Conservation (phyloP, 345 rosid species). For the Citrus glauca region DNA sequence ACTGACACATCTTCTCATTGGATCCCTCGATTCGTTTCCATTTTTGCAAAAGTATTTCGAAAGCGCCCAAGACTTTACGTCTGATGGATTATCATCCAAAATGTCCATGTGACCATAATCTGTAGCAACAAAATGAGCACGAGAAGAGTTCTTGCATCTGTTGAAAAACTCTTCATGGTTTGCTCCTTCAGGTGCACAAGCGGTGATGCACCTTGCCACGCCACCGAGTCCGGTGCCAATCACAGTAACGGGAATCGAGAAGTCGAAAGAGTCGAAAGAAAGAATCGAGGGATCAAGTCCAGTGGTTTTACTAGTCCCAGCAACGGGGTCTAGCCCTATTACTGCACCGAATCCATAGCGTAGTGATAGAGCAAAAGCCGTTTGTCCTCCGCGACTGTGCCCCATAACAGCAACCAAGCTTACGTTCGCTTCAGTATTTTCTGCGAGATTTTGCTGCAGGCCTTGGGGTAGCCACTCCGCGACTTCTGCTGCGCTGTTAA, state of each 20-base stretch:
- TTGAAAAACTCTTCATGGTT: conserved; percentile 33
- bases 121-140: conserved; percentile 27
- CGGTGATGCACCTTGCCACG: background rate
- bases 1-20: conserved; percentile 30
- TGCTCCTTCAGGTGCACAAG: conserved; percentile 31
- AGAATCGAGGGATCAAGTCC: conserved; percentile 23
- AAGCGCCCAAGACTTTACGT: background rate
- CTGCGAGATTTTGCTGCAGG: conserved; percentile 15
- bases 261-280: conserved; percentile 18
- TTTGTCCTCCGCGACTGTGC: conserved; percentile 43
- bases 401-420: conserved; percentile 26
- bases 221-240: conserved; percentile 34
- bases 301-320: background rate
- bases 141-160: conserved; percentile 30
- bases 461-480: conserved; percentile 28
- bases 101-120: conserved; percentile 46
- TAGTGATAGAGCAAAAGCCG: conserved; percentile 33
- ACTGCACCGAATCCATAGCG: conserved; percentile 21
- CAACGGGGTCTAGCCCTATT: conserved; percentile 37
- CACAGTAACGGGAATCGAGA: conserved; percentile 25
- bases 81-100: conserved; percentile 23
- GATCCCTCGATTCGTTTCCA: conserved; percentile 13
- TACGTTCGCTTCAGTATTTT: conserved; percentile 10
- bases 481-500: conserved; percentile 24
- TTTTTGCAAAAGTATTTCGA: conserved; percentile 13